Base-by-base conservation (phyloP, 805 yeast species). In the Starmera quercuum region DNA sequence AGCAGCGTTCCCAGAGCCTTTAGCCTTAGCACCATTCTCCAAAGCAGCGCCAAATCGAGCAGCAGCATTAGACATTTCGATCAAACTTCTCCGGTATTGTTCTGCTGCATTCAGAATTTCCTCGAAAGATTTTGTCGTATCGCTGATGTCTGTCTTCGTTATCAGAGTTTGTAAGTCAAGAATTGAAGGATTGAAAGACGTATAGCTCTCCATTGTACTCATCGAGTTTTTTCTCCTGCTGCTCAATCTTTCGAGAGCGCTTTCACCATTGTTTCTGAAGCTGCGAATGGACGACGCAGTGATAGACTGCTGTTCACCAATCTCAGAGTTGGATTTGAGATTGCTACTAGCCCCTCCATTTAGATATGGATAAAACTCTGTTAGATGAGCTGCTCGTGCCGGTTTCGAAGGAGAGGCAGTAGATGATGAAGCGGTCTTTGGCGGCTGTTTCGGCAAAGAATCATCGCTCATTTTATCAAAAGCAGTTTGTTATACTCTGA, bases 41-140 rank as follows among this genome's bases (percentile, higher is more conserved):
- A 86, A 59, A 2, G 88, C 76, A 3, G 63, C 57, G 1, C 92
- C 95, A 48, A 86, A 73, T 32, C 74, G 78, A 17, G 78, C 77
- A 7, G 92, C 80, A 0, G 85, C 79, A 12, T 56, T 56, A 2
- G 86, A 60, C 41, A 75, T 62, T 30, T 51, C 45, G 26, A 56
- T 34, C 45, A 81, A 51, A 20, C 83, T 66, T 21, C 58, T 45
- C 30, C 71, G 47, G 54, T 78, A 68, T 34, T 58, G 48, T 17
- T 53, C 56, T 9, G 80, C 72, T 31, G 75, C 68, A 4, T 45
- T 48, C 13, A 74, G 42, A 24, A 78, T 59, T 7, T 64, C 63
- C n/a, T 59, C 53, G 45, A 75, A 76, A 3, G 72, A 62, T 9
- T 56, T 59, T 9, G 71, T 54, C 1, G 78, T 73, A 21, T 62